Evolutionary conservation across 1,284 basidiomycete genomes (phyloP).

Genomic region (Boletellus sp.): DNA sequence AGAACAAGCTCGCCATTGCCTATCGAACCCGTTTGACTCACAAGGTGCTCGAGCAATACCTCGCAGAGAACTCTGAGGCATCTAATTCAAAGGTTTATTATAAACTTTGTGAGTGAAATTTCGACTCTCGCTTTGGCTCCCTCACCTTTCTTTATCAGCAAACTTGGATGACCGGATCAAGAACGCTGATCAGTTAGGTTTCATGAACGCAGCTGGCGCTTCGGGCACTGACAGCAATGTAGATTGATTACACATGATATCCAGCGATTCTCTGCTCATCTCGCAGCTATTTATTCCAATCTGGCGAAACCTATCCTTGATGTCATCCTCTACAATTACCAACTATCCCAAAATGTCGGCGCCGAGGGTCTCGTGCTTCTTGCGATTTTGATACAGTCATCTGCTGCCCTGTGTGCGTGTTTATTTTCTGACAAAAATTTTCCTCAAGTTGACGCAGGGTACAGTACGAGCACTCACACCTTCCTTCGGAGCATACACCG

Average conservation of each 20-base stretch:
- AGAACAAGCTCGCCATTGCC: constrained; percentile 90
- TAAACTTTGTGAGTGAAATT: constrained; percentile 66
- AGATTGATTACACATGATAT: constrained; percentile 96
- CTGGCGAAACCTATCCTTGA: constrained; percentile 92
- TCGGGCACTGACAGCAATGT: constrained; percentile 10
- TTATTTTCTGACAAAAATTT: not conserved
- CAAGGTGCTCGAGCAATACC: constrained; percentile 81
- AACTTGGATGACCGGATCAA: constrained; percentile 94
- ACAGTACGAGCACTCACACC: constrained; percentile 85
- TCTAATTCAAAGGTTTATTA: constrained; percentile 81
- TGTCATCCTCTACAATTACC: constrained; percentile 94
- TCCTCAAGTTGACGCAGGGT: constrained; percentile 6
- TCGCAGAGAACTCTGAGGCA: constrained; percentile 68
- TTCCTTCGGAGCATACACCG: constrained; percentile 91
- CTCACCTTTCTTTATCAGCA: constrained; percentile 41
- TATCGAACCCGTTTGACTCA: constrained; percentile 88
- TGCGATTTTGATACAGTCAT: constrained; percentile 81
- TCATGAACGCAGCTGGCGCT: not conserved
- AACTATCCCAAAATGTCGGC: constrained; percentile 90
- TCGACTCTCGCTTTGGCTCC: not conserved
- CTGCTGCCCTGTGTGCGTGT: constrained; percentile 71
- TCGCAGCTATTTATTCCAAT: constrained; percentile 94
- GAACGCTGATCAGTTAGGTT: constrained; percentile 86
- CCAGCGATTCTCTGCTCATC: constrained; percentile 85
- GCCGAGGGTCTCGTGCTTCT: constrained; percentile 89